These are phyloP conservation scores for Wallacemonas rigidus DNA, from an alignment of 208 protist genomes.

Conservation along the genomic window DNA sequence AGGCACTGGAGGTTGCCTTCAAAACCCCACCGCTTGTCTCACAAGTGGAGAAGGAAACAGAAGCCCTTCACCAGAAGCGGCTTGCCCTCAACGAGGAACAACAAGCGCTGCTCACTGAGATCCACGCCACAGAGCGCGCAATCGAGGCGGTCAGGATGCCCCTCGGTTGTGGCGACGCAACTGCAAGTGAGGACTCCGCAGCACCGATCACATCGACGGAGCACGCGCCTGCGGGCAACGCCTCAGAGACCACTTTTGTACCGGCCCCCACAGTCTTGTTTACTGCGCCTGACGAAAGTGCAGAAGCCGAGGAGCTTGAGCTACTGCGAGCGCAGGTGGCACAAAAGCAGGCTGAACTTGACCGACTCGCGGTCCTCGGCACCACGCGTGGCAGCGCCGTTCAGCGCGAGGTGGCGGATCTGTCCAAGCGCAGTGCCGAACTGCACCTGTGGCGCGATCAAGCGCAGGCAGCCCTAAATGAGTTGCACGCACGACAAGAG, in stretches of 20 bases:
- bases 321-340: slow-evolving; percentile 29
- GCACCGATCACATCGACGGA: too few species aligned
- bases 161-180: slow-evolving; percentile 16
- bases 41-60: slow-evolving; percentile 28
- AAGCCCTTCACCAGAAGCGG: slow-evolving; percentile 27
- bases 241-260: too few species aligned
- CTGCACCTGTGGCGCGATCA: slow-evolving; percentile 37
- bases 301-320: slow-evolving; percentile 5
- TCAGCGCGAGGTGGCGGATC: slow-evolving; percentile 46
- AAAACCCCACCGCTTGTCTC: slow-evolving; percentile 30
- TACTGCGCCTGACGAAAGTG: neutral
- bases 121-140: neutral
- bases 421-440: slow-evolving; percentile 32
- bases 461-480: slow-evolving; percentile 19
- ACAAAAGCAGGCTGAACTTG: slow-evolving; percentile 22
- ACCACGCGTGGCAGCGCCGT: slow-evolving; percentile 25
- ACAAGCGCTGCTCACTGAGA: slow-evolving; percentile 23
- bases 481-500: slow-evolving; percentile 3
- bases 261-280: neutral
- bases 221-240: too few species aligned
- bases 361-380: slow-evolving; percentile 20
- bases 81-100: slow-evolving; percentile 23
- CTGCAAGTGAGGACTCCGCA: slow-evolving; percentile 5
- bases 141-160: slow-evolving; percentile 7
- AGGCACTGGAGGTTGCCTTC: slow-evolving; percentile 34